phyloP scores from a whole-genome alignment of 169 alveolate genomes.

The Plasmodium adleri region DNA sequence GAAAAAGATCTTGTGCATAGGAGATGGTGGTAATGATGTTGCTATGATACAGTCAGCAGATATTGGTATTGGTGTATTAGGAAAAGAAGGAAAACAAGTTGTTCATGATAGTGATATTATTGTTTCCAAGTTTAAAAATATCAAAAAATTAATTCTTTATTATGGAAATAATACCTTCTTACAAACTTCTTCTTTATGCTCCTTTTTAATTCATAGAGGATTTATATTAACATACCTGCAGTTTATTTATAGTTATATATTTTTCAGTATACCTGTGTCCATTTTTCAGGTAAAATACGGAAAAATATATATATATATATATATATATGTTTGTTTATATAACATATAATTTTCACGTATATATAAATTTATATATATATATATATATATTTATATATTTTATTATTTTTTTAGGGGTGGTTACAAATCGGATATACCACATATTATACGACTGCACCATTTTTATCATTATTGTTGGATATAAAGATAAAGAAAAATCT shows the following conservation, averaged over 20 bases:
- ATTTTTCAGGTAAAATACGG: constrained; percentile 88
- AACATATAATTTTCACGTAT: background rate
- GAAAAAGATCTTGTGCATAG: constrained; percentile 95
- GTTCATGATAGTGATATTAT: constrained; percentile 97
- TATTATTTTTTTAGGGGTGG: constrained; percentile 90
- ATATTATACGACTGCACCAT: constrained; percentile 96
- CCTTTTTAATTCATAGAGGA: constrained; percentile 97
- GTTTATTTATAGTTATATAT: constrained; percentile 92
- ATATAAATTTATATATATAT: background rate
- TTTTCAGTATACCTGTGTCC: constrained; percentile 95
- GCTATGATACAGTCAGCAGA: constrained; percentile 97
- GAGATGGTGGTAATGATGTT: constrained; percentile 99
- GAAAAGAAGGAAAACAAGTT: constrained; percentile 98
- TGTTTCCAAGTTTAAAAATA: constrained; percentile 93
- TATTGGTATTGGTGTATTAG: constrained; percentile 97
- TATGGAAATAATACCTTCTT: constrained; percentile 97
- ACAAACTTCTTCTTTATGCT: constrained; percentile 94
- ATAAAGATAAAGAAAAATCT: constrained; percentile 91
- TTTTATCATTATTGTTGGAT: constrained; percentile 95
- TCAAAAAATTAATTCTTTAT: constrained; percentile 95
- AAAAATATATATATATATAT: background rate
- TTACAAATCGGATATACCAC: constrained; percentile 98
- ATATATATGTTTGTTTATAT: background rate
- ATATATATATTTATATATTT: background rate
- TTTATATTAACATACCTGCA: constrained; percentile 95